These are phyloP conservation scores for Tylopilus rubrobrunneus DNA, from an alignment of 768 basidiomycete species.

Conservation along the genomic window DNA sequence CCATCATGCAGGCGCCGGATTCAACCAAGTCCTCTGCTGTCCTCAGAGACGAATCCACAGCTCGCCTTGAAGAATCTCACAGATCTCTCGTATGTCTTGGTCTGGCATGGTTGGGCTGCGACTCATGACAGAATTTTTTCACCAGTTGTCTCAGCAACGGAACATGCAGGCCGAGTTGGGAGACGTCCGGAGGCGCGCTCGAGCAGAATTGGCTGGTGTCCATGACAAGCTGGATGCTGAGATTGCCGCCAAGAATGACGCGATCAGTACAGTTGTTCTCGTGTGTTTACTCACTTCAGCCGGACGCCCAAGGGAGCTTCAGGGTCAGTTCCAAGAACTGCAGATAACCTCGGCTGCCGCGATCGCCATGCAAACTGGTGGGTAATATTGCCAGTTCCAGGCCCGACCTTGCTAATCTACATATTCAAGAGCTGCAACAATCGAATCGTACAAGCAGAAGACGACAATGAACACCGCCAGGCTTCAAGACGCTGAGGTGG, in stretches of 20 bases:
- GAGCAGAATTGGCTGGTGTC: constrained; percentile 54
- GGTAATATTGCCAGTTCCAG: constrained; percentile 3
- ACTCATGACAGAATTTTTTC: background rate
- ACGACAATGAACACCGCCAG: constrained; percentile 53
- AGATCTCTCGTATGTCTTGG: constrained; percentile 55
- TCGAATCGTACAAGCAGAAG: constrained; percentile 65
- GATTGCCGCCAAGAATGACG: constrained; percentile 51
- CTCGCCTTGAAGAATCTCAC: constrained; percentile 64
- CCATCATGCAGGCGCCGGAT: constrained; percentile 31
- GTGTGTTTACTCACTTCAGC: background rate
- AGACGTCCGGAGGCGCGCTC: constrained; percentile 55
- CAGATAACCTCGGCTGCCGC: constrained; percentile 58
- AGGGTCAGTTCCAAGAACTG: constrained; percentile 58
- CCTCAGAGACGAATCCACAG: constrained; percentile 14
- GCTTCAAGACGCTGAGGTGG: constrained; percentile 67
- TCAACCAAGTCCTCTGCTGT: constrained; percentile 52
- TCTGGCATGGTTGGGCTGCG: background rate
- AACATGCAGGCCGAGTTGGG: constrained; percentile 63
- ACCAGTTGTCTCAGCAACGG: constrained; percentile 63
- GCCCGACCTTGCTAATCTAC: background rate
- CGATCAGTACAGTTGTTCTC: constrained; percentile 43
- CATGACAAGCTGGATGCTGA: constrained; percentile 56
- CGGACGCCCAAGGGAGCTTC: constrained; percentile 60
- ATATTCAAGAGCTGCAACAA: constrained; percentile 50
- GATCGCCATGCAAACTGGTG: constrained; percentile 57